phyloP scores from a whole-genome alignment of 192 early-diverging fungal genomes.

The Blastocladiella britannica region DNA sequence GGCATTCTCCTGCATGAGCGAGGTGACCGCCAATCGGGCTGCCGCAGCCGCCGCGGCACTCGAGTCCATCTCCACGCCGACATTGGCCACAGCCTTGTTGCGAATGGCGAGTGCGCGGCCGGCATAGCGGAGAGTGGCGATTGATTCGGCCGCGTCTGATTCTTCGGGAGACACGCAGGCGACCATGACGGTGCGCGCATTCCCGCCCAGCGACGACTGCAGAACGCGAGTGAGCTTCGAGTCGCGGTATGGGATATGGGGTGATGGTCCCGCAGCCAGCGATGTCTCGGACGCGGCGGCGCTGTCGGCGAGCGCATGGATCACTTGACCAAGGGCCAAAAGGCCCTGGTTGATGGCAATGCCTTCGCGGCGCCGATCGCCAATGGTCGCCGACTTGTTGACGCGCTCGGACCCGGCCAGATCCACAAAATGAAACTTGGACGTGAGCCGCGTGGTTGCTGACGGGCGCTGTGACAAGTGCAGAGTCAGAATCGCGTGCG shows the following conservation, averaged over 20 bases:
- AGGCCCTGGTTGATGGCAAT: constrained; percentile 57
- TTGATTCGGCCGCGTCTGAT: constrained; percentile 47
- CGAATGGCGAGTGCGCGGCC: constrained; percentile 47
- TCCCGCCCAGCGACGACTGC: constrained; percentile 56
- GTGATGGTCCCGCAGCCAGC: constrained; percentile 20
- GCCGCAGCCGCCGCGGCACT: too few relatives aligned
- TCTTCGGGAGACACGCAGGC: constrained; percentile 45
- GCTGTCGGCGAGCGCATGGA: constrained; percentile 37
- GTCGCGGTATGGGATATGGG: constrained; percentile 56
- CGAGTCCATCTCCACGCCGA: too few relatives aligned
- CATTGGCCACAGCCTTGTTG: constrained; percentile 17
- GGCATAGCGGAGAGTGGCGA: constrained; percentile 59
- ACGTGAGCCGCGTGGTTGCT: constrained; percentile 18
- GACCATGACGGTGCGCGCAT: constrained; percentile 64
- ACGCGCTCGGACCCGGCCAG: constrained; percentile 53
- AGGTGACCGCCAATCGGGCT: too few relatives aligned
- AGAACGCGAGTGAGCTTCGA: constrained; percentile 49
- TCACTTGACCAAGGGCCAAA: constrained; percentile 53
- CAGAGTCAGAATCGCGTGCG: constrained; percentile 61
- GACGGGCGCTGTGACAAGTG: constrained; percentile 15
- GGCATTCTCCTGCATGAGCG: too few relatives aligned
- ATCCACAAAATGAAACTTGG: constrained; percentile 52
- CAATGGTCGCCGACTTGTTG: constrained; percentile 33
- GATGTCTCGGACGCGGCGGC: constrained; percentile 5
- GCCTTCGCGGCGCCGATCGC: constrained; percentile 51